Evolutionary conservation across 495 filamentous ascomycete species (phyloP), one percentile per base, ranked within the genome.

Genomic region (Aspergillus affinis): DNA sequence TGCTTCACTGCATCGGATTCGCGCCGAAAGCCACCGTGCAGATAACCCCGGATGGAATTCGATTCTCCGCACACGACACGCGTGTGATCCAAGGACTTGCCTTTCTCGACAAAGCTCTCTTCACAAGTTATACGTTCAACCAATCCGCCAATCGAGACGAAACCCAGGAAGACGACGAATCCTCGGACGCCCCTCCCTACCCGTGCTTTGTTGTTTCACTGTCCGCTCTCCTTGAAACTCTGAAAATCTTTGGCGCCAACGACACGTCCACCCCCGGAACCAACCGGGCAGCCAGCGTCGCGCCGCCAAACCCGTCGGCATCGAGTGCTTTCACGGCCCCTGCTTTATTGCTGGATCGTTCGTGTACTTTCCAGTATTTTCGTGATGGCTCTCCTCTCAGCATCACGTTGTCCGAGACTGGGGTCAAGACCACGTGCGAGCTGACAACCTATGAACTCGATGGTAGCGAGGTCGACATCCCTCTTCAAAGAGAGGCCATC

Each of bases 361-460:
- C 92, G 19, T 97, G 94, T 68, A 88, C 86, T 46, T 77, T 98
- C 32, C 83, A 85, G 59, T 97, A 98, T 73, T 69, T 78, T 41
- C 79, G 81, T 41, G 70, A 84, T 13, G 94, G 94, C 26, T 83
- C 84, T 1, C 89, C 92, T 1, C 82, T 98, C 58, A 85, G 84
- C 75, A 84, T 93, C 65, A 87, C 90, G 54, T 79, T 98, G 29
- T 85, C 91, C 63, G 94, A 97, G 74, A 76, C 85, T 0, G 88
- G 87, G n/a, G 86, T 96, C 46, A 91, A 88, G 26, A 98, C 94
- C 6, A 94, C 88, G 21, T 97, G 93, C 81, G 88, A 94, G 55
- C 80, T 98, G 32, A 88, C 86, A n/a, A 97, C 94, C 7, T 98
- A 96, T 69, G 86, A 92, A 52, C 83, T 91, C 27, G 78, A 78